Conservation (phyloP, 2,329 filamentous ascomycete genomes). For the Microascus cirrosus region DNA sequence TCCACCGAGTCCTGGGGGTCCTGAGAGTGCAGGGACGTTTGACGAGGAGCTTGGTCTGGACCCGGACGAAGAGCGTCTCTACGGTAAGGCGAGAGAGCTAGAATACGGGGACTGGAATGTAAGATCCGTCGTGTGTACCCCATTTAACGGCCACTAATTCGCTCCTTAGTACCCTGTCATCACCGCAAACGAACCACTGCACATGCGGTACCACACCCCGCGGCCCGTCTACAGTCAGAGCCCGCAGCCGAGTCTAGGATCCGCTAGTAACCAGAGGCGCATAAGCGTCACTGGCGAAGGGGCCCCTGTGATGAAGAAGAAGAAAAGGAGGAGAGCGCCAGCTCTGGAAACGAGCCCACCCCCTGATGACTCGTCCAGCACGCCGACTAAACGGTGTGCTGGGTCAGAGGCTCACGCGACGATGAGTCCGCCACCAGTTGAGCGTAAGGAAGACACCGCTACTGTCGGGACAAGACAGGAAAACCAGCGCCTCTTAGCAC, state of each 20-base stretch:
- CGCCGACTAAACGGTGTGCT: neutral
- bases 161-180: conserved; percentile 74
- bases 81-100: conserved; percentile 57
- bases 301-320: conserved; percentile 26
- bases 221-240: neutral
- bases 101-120: conserved; percentile 93
- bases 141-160: neutral
- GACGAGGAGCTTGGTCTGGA: conserved; percentile 45
- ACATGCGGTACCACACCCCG: conserved; percentile 44
- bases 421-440: neutral
- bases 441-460: neutral
- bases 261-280: conserved; percentile 13
- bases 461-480: neutral
- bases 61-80: conserved; percentile 60
- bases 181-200: conserved; percentile 61
- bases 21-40: conserved; percentile 26
- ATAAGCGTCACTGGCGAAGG: conserved; percentile 9
- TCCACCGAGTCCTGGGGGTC: neutral
- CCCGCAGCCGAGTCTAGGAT: neutral
- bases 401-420: neutral
- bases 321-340: conserved; percentile 17
- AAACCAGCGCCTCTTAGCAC: neutral
- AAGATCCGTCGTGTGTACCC: conserved; percentile 25
- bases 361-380: neutral
- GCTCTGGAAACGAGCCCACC: neutral